Evolutionary conservation across 2,329 filamentous ascomycete species (phyloP).

Genomic region (Xylaria sp.): DNA sequence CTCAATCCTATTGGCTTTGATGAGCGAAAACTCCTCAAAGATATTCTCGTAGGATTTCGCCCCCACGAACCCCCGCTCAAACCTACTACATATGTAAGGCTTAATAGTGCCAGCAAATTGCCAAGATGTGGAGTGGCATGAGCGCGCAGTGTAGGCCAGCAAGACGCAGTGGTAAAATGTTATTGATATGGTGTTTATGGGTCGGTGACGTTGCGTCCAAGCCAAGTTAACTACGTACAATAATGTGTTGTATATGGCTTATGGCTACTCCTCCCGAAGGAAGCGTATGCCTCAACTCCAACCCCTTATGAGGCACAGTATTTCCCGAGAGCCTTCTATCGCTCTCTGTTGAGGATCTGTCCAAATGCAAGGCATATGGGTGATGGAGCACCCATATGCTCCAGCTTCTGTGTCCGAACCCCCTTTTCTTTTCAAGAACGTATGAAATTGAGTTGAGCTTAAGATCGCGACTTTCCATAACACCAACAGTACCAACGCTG

Average conservation of each 20-base stretch:
- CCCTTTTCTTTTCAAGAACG: conserved; percentile 8
- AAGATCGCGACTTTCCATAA: background rate
- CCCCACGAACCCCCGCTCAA: conserved; percentile 44
- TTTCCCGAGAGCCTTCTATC: background rate
- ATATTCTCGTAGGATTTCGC: conserved; percentile 43
- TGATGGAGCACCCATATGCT: conserved; percentile 6
- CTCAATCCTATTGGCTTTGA: conserved; percentile 29
- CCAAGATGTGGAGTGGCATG: conserved; percentile 34
- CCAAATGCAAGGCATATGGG: conserved; percentile 13
- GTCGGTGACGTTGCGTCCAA: conserved; percentile 16
- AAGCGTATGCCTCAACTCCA: conserved; percentile 17
- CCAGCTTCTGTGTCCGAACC: conserved; percentile 21
- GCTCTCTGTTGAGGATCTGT: conserved; percentile 2
- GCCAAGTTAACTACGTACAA: conserved; percentile 22
- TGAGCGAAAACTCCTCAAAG: conserved; percentile 7
- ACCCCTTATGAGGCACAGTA: background rate
- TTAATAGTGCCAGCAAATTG: conserved; percentile 35
- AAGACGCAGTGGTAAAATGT: conserved; percentile 21
- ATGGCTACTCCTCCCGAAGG: background rate
- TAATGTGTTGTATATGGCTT: conserved; percentile 12
- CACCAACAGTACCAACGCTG: background rate
- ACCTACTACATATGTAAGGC: no score
- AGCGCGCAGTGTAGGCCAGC: conserved; percentile 10
- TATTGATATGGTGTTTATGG: conserved; percentile 20
- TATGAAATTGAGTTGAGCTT: conserved; percentile 3